Percentiles rank a stretch among this genome's conserved stretches.
phyloP scores from a whole-genome alignment of 176 grass and related monocot species.

The Cymbopogon citratus region DNA sequence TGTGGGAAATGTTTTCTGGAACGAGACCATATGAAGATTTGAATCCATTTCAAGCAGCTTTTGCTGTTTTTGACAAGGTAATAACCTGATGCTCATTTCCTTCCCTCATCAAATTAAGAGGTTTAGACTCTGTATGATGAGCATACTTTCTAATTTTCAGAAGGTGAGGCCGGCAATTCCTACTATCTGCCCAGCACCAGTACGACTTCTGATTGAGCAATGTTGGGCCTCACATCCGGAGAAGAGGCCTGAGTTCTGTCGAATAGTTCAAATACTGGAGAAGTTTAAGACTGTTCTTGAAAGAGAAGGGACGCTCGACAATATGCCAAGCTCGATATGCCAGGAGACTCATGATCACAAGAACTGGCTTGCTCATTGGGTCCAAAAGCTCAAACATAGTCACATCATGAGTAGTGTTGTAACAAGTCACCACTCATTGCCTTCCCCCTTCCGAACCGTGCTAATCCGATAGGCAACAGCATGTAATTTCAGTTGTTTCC shows the following conservation, averaged over 20 bases:
- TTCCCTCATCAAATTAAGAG: too few relatives aligned
- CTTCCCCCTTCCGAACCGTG: conserved; percentile 3
- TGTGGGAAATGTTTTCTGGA: conserved; percentile 91
- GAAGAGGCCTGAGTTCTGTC: conserved; percentile 87
- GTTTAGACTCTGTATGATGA: too few relatives aligned
- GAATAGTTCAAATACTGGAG: conserved; percentile 74
- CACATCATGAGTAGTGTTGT: not conserved
- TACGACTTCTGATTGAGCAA: conserved; percentile 70
- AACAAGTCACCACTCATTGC: too few relatives aligned
- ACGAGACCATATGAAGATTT: conserved; percentile 70
- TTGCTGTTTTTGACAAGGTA: conserved; percentile 98
- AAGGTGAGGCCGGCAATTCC: conserved; percentile 83
- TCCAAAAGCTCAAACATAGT: conserved; percentile 59
- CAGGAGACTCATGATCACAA: conserved; percentile 60
- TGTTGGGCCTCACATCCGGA: conserved; percentile 67
- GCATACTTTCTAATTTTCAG: conserved; percentile 40
- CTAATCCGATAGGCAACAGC: conserved; percentile 18
- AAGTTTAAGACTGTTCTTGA: conserved; percentile 60
- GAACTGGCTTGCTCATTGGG: conserved; percentile 59
- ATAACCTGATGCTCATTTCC: not conserved
- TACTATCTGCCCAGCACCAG: conserved; percentile 48
- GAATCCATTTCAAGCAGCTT: conserved; percentile 86
- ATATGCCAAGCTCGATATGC: conserved; percentile 45
- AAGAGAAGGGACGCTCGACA: conserved; percentile 60
- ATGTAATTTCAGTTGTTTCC: conserved; percentile 1